These are phyloP conservation scores for Euphorbia lathyris DNA, from an alignment of 345 rosid genomes.

Conservation along the genomic window DNA sequence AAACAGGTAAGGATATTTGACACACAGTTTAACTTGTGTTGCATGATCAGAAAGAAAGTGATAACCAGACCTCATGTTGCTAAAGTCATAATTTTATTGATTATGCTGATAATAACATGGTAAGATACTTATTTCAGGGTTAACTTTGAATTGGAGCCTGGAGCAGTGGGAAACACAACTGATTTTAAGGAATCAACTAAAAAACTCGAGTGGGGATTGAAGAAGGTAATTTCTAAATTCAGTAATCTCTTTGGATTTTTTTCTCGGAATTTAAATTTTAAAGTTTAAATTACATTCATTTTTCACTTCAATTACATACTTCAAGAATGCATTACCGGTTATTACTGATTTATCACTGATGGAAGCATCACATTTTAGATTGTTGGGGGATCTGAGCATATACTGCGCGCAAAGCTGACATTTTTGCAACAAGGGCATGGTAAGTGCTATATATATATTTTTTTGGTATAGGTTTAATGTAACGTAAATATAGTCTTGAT, in stretches of 20 bases:
- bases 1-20: not conserved
- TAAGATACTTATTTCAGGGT: conserved; percentile 40
- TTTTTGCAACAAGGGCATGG: conserved; percentile 86
- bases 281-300: not conserved
- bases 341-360: conserved; percentile 8
- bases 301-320: not conserved
- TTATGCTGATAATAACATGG: not conserved
- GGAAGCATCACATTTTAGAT: conserved; percentile 41
- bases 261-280: not conserved
- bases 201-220: conserved; percentile 86
- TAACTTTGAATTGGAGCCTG: conserved; percentile 80
- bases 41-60: not conserved
- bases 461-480: not conserved
- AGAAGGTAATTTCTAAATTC: conserved; percentile 53
- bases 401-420: conserved; percentile 85
- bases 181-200: conserved; percentile 85
- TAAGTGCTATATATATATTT: conserved; percentile 22
- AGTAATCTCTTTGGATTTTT: not conserved
- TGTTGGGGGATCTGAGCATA: conserved; percentile 88
- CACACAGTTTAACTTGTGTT: no score
- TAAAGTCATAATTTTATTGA: not conserved
- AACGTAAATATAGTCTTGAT: no score
- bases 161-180: conserved; percentile 74
- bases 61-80: not conserved
- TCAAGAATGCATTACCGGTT: not conserved